Evolutionary conservation across 768 basidiomycete species (phyloP), one percentile per base, ranked within the genome.

Genomic region (Tulasnella sp.): DNA sequence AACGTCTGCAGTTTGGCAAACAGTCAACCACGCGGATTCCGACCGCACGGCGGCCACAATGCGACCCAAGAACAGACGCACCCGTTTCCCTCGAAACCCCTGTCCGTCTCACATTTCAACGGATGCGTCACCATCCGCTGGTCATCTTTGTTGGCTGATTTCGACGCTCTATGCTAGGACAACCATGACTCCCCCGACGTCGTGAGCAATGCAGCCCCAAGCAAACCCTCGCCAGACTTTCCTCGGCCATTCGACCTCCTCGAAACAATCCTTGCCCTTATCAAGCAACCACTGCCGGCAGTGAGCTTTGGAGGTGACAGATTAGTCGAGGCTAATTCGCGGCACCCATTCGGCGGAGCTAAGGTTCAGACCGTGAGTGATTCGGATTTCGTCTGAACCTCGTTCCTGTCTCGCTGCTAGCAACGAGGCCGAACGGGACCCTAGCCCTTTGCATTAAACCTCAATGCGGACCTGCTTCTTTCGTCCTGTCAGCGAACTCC

Each of bases 301-400:
- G n/a, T 76, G 42, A 71, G 39, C 40, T 75, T 80, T 27, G 80
- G 80, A 27, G 80, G 81, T 56, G 80, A 81, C 68, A 38, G 27
- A 44, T 34, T 5, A 24, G 39, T 44, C 24, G 80, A 76, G 27
- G 80, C 74, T n/a, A n/a, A 76, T n/a, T n/a, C 80, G 21, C 77
- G 68, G 38, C 80, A 73, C 21, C 4, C 34, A 1, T 39, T 48
- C 34, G 73, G 52, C 31, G 80, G 79, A 34, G 27, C 42, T 24
- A 34, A 75, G 31, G 72, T 76, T 72, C 80, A 19, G 3, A 62
- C 46, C 48, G 80, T 80, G 74, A 56, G 80, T 75, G 39, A 38
- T 58, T 72, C 24, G 31, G 38, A 3, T 12, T 79, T 58, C 36
- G 78, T 21, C 39, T 42, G 6, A n/a, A n/a, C n/a, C n/a, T n/a